Evolutionary conservation across 202 grass and related monocot species (phyloP), one percentile per base, ranked within the genome.

Genomic region (Brachypodium distachyon): DNA sequence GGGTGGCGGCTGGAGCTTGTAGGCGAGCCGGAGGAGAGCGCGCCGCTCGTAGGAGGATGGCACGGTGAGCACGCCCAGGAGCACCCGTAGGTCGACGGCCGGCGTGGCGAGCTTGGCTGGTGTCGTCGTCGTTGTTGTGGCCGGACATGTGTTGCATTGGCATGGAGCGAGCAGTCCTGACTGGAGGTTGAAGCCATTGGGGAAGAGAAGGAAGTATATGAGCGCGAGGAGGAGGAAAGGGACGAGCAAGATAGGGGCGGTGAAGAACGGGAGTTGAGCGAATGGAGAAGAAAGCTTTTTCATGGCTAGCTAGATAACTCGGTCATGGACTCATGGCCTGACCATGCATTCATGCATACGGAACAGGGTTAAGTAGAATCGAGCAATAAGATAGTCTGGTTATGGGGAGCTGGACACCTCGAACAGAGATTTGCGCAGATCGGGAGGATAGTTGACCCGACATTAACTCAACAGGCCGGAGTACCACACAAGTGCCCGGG

Each of bases 61-160:
- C 58, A 54, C 54, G 10, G 88, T 89, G 43, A 94, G 58, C 23
- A 94, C 48, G 47, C 88, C 92, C 1, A n/a, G n/a, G n/a, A n/a
- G n/a, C n/a, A n/a, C n/a, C n/a, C n/a, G n/a, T n/a, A n/a, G n/a
- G n/a, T n/a, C 81, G 18, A 54, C 59, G 1, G 12, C 31, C 26
- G 12, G 18, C 25, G 12, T n/a, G 25, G 10, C 18, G 1, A 48
- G 42, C 13, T n/a, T n/a, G n/a, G n/a, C n/a, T 57, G 42, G 16
- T n/a, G 3, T 12, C 21, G n/a, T 5, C 18, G 13, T 8, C 61
- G 14, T 1, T 40, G 53, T 0, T 4, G 72, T 0, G 7, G 50
- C 1, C 5, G 12, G n/a, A n/a, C n/a, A n/a, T n/a, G n/a, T n/a
- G n/a, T n/a, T 21, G 49, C 13, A 8, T 43, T 5, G 12, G 71